phyloP scores from a whole-genome alignment of 306 rosid species.

The Prunus fruticosa region DNA sequence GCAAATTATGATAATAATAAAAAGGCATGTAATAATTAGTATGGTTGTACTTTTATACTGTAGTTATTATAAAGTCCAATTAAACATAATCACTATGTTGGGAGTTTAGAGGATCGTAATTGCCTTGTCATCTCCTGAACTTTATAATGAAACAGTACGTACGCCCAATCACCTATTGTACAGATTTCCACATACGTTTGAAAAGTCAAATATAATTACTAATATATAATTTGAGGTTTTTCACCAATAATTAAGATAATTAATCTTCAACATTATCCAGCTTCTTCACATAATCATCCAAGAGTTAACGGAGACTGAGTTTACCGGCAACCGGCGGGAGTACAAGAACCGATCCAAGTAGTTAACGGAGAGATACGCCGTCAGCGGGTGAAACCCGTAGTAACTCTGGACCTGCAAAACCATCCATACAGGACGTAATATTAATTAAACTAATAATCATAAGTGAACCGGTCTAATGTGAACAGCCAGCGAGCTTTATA shows the following conservation, averaged over 20 bases:
- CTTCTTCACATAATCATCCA: not conserved
- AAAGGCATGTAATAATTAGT: slow-evolving; percentile 10
- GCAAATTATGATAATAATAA: slow-evolving; percentile 1
- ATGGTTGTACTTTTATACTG: slow-evolving; percentile 26
- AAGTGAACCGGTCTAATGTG: not conserved
- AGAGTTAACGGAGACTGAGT: slow-evolving; percentile 13
- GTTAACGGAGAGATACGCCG: slow-evolving; percentile 94
- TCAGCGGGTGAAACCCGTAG: slow-evolving; percentile 76
- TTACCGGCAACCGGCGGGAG: slow-evolving; percentile 83
- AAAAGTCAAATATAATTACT: slow-evolving; percentile 54
- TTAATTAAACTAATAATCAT: not conserved
- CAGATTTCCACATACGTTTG: slow-evolving; percentile 2
- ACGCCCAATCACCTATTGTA: not conserved
- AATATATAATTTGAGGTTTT: not conserved
- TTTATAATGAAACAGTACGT: slow-evolving; percentile 3
- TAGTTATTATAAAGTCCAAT: slow-evolving; percentile 16
- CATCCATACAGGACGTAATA: not conserved
- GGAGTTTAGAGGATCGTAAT: not conserved
- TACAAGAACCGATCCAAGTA: slow-evolving; percentile 89
- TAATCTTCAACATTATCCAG: not conserved
- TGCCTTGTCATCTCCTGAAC: not conserved
- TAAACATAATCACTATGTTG: not conserved
- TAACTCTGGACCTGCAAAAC: slow-evolving; percentile 63
- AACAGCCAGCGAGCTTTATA: not conserved
- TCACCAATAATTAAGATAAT: not conserved